Percentiles rank a stretch among this genome's conserved stretches.
phyloP scores from a whole-genome alignment of 805 yeast genomes.

The Huiozyma sinensis region DNA sequence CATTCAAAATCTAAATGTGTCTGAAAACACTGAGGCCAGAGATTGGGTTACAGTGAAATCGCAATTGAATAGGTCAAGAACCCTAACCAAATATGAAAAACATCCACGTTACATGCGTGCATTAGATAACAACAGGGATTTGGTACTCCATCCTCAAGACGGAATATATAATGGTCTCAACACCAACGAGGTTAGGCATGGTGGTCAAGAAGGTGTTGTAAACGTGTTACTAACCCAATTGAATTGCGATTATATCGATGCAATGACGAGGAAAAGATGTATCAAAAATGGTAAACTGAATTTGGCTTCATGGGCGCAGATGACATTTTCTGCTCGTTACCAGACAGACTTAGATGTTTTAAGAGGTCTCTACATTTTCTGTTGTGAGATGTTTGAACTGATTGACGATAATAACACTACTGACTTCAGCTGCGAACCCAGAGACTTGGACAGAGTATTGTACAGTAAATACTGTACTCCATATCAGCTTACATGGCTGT shows the following conservation, averaged over 20 bases:
- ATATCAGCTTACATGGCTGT: slow-evolving; percentile 67
- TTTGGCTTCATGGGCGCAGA: slow-evolving; percentile 43
- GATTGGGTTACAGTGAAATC: slow-evolving; percentile 46
- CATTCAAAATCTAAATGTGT: slow-evolving; percentile 14
- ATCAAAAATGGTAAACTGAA: slow-evolving; percentile 34
- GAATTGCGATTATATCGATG: slow-evolving; percentile 35
- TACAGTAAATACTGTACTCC: slow-evolving; percentile 45
- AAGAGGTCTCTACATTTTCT: slow-evolving; percentile 54
- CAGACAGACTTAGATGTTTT: slow-evolving; percentile 44
- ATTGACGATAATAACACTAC: slow-evolving; percentile 30
- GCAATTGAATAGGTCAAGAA: slow-evolving; percentile 62
- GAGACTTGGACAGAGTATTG: slow-evolving; percentile 35
- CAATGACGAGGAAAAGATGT: slow-evolving; percentile 30
- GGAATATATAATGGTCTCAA: slow-evolving; percentile 34
- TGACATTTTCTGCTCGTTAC: slow-evolving; percentile 43
- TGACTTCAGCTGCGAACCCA: slow-evolving; percentile 29
- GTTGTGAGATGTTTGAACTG: slow-evolving; percentile 48
- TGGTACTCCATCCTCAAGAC: slow-evolving; percentile 54
- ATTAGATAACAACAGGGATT: slow-evolving; percentile 46
- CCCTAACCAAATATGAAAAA: slow-evolving; percentile 58
- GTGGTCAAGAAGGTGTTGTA: slow-evolving; percentile 21
- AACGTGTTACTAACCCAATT: slow-evolving; percentile 25
- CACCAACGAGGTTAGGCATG: slow-evolving; percentile 35
- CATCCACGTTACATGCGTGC: slow-evolving; percentile 58
- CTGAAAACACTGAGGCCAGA: slow-evolving; percentile 29